Evolutionary conservation across 192 early-diverging fungal genomes (phyloP).

Genomic region (Umbelopsis sp.): DNA sequence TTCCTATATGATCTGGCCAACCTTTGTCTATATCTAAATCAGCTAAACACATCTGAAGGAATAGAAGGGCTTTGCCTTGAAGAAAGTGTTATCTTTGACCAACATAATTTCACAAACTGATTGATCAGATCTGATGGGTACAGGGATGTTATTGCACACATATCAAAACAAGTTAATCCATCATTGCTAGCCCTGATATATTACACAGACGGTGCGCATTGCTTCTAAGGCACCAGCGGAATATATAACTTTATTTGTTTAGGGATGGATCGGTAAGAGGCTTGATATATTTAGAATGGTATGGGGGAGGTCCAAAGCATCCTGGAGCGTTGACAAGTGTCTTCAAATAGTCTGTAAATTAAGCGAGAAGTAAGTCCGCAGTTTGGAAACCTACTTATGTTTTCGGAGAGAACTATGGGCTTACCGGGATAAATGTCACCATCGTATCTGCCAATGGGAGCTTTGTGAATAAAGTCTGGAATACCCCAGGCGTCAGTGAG

Average conservation of each 20-base stretch:
- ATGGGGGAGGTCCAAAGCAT: constrained; percentile 40
- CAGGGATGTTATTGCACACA: too few relatives aligned
- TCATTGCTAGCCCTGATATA: too few relatives aligned
- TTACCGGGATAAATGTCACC: constrained; percentile 60
- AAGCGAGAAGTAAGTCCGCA: not conserved
- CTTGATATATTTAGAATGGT: constrained; percentile 44
- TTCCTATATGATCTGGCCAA: too few relatives aligned
- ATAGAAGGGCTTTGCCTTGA: too few relatives aligned
- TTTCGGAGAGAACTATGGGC: too few relatives aligned
- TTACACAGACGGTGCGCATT: too few relatives aligned
- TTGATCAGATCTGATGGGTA: too few relatives aligned
- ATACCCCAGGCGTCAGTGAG: constrained; percentile 57
- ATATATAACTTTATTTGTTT: constrained; percentile 14
- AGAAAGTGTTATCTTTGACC: too few relatives aligned
- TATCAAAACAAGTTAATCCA: too few relatives aligned
- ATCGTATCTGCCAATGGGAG: constrained; percentile 61
- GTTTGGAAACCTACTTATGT: not conserved
- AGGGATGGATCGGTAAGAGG: constrained; percentile 41
- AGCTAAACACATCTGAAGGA: too few relatives aligned
- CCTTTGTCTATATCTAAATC: too few relatives aligned
- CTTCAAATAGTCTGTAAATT: constrained; percentile 40
- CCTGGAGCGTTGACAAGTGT: constrained; percentile 38
- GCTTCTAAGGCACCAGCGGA: not conserved
- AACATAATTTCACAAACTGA: too few relatives aligned
- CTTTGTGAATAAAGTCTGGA: constrained; percentile 61